Evolutionary conservation across 345 rosid genomes (phyloP), one percentile per base, ranked within the genome.

Genomic region (Populus ilicifolia): DNA sequence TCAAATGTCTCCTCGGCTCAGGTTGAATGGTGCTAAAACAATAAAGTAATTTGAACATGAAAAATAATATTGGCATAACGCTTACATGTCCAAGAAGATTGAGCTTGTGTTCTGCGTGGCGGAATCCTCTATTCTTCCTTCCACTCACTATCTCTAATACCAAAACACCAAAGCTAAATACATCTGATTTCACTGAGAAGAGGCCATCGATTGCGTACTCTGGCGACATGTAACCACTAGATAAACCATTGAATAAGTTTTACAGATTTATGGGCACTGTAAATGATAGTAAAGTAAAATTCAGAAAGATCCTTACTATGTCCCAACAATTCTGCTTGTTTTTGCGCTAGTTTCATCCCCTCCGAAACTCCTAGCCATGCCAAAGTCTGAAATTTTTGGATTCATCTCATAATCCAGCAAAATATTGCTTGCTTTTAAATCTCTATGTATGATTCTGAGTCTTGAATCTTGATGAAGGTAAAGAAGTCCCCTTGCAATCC

Each of bases 401-500:
- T 67, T 76, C 79, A 76, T 67, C 14, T 67, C 67, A 13, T 23
- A 14, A 33, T 68, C 73, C 25, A 76, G 48, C 39, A 76, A 69
- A 67, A 76, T 12, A 29, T 76, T 76, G 56, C 79, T 76, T 12
- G 67, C 67, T 68, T 76, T 76, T 33, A 68, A 25, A 56, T 76
- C 79, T 39, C 79, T 50, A 14, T 76, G 79, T 21, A 76, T 76
- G 25, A 76, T 68, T 76, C 73, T 52, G 17, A 68, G 39, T 29
- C 73, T 76, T 36, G 79, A 76, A 68, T 76, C 79, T 67, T 76
- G 73, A 27, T 76, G 79, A 52, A 76, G 79, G 27, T 76, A 76
- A 36, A 76, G 54, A 39, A 76, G 73, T 39, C 79, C 79, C 38
- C 79, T 52, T 21, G 79, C 79, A n/a, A 76, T 76, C 25, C 79